phyloP scores from a whole-genome alignment of 1,139 yeast genomes.

The Blastobotrys persicus region DNA sequence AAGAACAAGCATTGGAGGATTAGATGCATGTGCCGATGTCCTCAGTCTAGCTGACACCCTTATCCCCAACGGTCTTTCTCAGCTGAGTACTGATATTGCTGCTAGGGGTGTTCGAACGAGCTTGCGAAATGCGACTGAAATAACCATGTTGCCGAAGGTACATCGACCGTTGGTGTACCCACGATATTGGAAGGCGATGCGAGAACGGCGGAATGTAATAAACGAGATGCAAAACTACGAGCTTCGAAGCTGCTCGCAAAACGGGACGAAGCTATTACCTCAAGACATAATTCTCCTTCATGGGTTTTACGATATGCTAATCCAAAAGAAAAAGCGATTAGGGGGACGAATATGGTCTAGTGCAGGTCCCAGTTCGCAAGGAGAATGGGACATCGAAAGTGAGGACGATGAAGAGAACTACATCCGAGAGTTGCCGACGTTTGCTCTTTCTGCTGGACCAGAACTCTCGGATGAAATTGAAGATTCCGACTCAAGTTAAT shows the following conservation, averaged over 20 bases:
- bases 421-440: background rate
- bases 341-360: background rate
- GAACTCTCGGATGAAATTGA: constrained; percentile 1
- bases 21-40: constrained; percentile 27
- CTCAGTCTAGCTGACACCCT: constrained; percentile 26
- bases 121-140: constrained; percentile 17
- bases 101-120: constrained; percentile 22
- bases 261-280: constrained; percentile 16
- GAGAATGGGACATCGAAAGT: constrained; percentile 10
- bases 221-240: constrained; percentile 20
- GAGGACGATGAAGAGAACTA: background rate
- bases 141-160: constrained; percentile 4
- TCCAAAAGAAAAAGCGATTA: constrained; percentile 10
- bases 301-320: constrained; percentile 26
- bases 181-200: constrained; percentile 22
- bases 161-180: constrained; percentile 25
- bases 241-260: constrained; percentile 3
- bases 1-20: constrained; percentile 25
- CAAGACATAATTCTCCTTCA: constrained; percentile 21
- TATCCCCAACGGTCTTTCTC: constrained; percentile 11
- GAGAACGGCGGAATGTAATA: constrained; percentile 16
- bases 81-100: constrained; percentile 20
- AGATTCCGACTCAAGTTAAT: constrained; percentile 1
- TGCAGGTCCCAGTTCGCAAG: background rate
- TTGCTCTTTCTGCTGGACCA: background rate